Conservation (phyloP, 2,329 filamentous ascomycete species). For the Lizonia empirigonia region DNA sequence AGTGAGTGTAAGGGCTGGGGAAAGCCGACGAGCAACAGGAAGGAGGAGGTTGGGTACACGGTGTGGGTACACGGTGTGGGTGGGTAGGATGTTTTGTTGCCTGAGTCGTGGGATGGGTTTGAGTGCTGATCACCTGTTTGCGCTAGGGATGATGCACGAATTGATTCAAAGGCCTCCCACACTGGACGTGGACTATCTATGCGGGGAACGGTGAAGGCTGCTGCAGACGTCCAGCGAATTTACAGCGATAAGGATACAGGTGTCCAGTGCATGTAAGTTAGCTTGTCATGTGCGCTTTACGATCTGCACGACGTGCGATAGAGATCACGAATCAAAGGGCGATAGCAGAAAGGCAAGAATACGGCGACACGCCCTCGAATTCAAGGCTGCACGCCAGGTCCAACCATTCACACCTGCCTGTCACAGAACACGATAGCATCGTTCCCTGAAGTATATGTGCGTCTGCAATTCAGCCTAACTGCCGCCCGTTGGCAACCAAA, state of each 20-base stretch:
- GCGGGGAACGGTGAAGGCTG: background rate
- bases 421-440: background rate
- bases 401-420: conserved; percentile 8
- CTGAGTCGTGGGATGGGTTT: conserved; percentile 15
- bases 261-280: conserved; percentile 12
- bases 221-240: background rate
- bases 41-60: conserved; percentile 25
- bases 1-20: conserved; percentile 34
- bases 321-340: conserved; percentile 10
- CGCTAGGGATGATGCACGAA: conserved; percentile 13
- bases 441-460: background rate
- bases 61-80: conserved; percentile 20
- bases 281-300: conserved; percentile 5
- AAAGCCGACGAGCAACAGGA: conserved; percentile 17
- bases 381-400: background rate
- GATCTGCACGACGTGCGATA: conserved; percentile 20
- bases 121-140: conserved; percentile 35
- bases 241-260: conserved; percentile 12
- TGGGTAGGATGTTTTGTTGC: conserved; percentile 30
- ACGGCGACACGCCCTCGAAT: conserved; percentile 25
- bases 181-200: conserved; percentile 2
- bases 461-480: background rate
- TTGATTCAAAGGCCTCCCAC: background rate
- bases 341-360: background rate
- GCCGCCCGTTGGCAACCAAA: conserved; percentile 6